These are phyloP conservation scores for Saccharum officinarum DNA, from an alignment of 176 grass and related monocot species.

Conservation along the genomic window DNA sequence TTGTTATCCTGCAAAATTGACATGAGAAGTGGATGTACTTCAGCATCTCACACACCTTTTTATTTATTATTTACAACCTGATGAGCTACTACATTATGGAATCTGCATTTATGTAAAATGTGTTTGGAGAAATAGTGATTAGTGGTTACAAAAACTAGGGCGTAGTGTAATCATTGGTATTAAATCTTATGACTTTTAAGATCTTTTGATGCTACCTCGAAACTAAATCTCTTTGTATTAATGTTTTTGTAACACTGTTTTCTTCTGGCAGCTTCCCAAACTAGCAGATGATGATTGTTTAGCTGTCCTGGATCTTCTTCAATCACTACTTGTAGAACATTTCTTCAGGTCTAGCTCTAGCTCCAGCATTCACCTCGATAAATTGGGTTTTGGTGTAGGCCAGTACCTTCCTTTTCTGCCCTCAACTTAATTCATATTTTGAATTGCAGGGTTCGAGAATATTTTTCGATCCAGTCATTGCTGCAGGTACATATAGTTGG, in stretches of 20 bases:
- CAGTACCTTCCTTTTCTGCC: neutral
- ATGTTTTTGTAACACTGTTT: slow-evolving; percentile 11
- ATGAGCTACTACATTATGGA: neutral
- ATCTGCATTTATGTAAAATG: slow-evolving; percentile 11
- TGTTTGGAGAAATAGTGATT: slow-evolving; percentile 14
- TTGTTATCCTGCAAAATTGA: slow-evolving; percentile 29
- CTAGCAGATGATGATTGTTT: slow-evolving; percentile 91
- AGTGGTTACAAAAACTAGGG: neutral
- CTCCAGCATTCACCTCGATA: slow-evolving; percentile 8
- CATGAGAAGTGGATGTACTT: slow-evolving; percentile 1
- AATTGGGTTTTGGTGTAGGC: slow-evolving; percentile 12
- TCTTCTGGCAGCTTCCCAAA: slow-evolving; percentile 65
- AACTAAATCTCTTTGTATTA: neutral
- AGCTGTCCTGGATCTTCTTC: slow-evolving; percentile 71
- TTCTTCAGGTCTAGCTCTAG: slow-evolving; percentile 53
- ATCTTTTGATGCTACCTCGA: slow-evolving; percentile 29
- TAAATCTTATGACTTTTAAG: neutral
- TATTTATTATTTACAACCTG: neutral
- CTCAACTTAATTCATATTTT: slow-evolving; percentile 24
- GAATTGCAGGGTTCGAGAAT: slow-evolving; percentile 72
- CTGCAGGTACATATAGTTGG: slow-evolving; percentile 60
- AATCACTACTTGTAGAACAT: slow-evolving; percentile 79
- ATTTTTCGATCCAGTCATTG: slow-evolving; percentile 69
- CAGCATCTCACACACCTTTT: neutral
- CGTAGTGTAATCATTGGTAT: neutral